These are phyloP conservation scores for Thermochaetoides thermophila DNA, from an alignment of 495 filamentous ascomycete genomes.

Conservation along the genomic window DNA sequence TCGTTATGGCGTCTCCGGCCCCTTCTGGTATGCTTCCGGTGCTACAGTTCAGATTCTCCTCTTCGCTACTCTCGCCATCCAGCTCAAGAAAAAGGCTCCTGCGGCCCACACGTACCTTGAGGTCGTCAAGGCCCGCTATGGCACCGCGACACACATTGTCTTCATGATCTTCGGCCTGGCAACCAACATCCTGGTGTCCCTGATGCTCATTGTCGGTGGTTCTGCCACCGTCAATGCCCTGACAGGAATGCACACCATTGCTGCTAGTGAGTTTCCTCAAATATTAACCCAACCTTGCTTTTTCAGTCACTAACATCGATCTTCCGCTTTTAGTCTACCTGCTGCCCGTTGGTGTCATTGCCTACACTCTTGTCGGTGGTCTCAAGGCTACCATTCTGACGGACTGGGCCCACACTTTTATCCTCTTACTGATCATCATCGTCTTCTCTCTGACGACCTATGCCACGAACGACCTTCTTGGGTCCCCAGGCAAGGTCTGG, in stretches of 20 bases:
- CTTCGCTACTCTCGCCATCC: slow-evolving; percentile 87
- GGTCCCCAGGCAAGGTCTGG: slow-evolving; percentile 68
- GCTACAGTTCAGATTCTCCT: slow-evolving; percentile 68
- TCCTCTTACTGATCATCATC: slow-evolving; percentile 79
- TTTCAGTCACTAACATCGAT: too few species aligned
- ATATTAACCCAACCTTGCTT: too few species aligned
- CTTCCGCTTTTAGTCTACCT: slow-evolving; percentile 52
- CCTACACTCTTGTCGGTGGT: slow-evolving; percentile 48
- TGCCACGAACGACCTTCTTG: slow-evolving; percentile 57
- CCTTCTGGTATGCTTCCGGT: slow-evolving; percentile 71
- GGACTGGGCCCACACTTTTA: slow-evolving; percentile 63
- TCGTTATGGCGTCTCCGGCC: slow-evolving; percentile 80
- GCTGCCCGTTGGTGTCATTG: slow-evolving; percentile 68
- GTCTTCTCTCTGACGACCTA: slow-evolving; percentile 82
- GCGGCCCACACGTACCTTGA: slow-evolving; percentile 83
- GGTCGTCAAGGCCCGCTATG: slow-evolving; percentile 42
- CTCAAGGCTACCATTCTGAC: slow-evolving; percentile 37
- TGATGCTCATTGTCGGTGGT: slow-evolving; percentile 86
- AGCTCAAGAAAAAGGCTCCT: slow-evolving; percentile 74
- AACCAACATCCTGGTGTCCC: slow-evolving; percentile 74
- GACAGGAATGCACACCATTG: slow-evolving; percentile 74
- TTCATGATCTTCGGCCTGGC: slow-evolving; percentile 72
- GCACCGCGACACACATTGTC: slow-evolving; percentile 52
- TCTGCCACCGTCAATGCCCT: slow-evolving; percentile 72
- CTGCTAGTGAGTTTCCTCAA: slow-evolving; percentile 38